Conservation (phyloP, 1,284 basidiomycete genomes). For the Ustilago sp. region DNA sequence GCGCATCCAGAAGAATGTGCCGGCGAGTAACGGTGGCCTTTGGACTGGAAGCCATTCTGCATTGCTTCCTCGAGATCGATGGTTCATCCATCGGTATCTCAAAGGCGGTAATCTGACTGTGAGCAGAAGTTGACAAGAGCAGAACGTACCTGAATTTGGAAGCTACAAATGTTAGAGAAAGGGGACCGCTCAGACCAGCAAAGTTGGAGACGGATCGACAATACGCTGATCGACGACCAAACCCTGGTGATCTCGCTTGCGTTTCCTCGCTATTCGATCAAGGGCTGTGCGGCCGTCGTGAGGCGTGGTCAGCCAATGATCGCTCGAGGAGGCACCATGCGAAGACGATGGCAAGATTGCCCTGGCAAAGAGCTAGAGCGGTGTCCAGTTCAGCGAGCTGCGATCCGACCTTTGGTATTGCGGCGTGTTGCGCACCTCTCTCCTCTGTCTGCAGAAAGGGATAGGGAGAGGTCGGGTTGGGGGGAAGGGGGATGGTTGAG, state of each 20-base stretch:
- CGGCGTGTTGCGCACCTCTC: not conserved
- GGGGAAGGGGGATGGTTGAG: not conserved
- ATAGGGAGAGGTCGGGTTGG: not conserved
- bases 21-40: slow-evolving; percentile 68
- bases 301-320: not conserved
- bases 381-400: slow-evolving; percentile 1
- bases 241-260: slow-evolving; percentile 40
- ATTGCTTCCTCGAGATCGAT: not conserved
- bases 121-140: not conserved
- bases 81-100: not conserved
- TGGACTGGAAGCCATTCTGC: slow-evolving; percentile 50
- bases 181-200: not conserved
- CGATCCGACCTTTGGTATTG: not conserved
- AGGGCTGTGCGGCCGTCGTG: too few species aligned
- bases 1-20: slow-evolving; percentile 12
- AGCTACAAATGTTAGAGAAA: not conserved
- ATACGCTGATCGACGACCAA: not conserved
- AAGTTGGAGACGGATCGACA: not conserved
- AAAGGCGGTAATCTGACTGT: not conserved
- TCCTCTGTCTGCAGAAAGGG: not conserved
- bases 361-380: slow-evolving; percentile 41
- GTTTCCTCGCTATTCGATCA: slow-evolving; percentile 20
- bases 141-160: slow-evolving; percentile 27
- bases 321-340: slow-evolving; percentile 40
- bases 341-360: slow-evolving; percentile 47